phyloP scores from a whole-genome alignment of 2,329 filamentous ascomycete genomes.

The Trichoderma polysporum region DNA sequence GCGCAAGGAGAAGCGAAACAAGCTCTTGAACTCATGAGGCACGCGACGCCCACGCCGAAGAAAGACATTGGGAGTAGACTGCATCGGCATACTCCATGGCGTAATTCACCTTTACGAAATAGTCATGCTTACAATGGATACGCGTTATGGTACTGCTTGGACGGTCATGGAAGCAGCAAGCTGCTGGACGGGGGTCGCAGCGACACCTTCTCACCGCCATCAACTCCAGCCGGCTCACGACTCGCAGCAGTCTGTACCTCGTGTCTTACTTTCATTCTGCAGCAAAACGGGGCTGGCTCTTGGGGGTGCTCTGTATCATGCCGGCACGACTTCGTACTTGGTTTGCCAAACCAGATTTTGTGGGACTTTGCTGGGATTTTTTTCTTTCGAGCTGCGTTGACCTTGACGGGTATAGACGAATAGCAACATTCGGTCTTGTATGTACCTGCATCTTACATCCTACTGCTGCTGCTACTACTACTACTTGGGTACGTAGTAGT shows the following conservation, averaged over 20 bases:
- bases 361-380: neutral
- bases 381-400: neutral
- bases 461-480: neutral
- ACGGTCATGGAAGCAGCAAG: neutral
- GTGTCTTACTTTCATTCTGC: neutral
- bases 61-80: neutral
- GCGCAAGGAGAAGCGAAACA: slow-evolving; percentile 95
- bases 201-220: slow-evolving; percentile 17
- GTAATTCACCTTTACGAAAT: neutral
- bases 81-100: neutral
- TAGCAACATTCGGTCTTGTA: neutral
- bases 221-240: neutral
- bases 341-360: neutral
- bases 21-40: slow-evolving; percentile 65
- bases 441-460: neutral
- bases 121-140: neutral
- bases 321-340: neutral
- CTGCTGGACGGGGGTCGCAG: neutral
- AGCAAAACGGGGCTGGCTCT: neutral
- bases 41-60: slow-evolving; percentile 3
- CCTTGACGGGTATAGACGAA: neutral
- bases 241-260: neutral
- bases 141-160: neutral
- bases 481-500: too few species aligned
- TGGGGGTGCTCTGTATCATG: neutral